Evolutionary conservation across 306 rosid genomes (phyloP), one percentile per base, ranked within the genome.

Genomic region (Alnus glutinosa): DNA sequence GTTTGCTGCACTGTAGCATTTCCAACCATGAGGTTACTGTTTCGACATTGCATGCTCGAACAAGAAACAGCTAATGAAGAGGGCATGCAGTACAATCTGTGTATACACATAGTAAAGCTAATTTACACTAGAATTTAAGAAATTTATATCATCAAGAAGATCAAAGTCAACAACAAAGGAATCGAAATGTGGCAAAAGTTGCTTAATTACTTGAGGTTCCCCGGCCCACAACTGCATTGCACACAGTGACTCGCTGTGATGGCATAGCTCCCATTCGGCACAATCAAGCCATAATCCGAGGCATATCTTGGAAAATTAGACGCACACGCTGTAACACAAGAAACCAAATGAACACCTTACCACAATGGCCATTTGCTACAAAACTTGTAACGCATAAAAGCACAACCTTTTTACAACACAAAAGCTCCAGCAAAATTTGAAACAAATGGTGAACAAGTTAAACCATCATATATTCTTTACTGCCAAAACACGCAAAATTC

Each of bases 191-290:
- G 19, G 54, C 55, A 39, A 23, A 74, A 57, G 81, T 66, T 78
- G 80, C 81, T 47, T n/a, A 54, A 70, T 86, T 89, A 96, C 99
- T 90, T 91, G 63, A 88, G 89, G 80, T 87, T 87, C 77, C 88
- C 89, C 0, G 99, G 97, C 74, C 98, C 99, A 66, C 99, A 96
- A 79, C 98, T 96, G 88, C 99, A 96, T 79, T 93, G 98, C 74
- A 96, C 89, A 63, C 99, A 96, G 70, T 96, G 99, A 15, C 99
- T 89, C 4, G 96, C 99, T 30, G 99, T 85, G 64, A 96, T 89
- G 71, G 97, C 92, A 80, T 91, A 96, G 80, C 99, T 96, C 64
- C 99, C 99, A 63, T 93, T 96, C 2, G 99, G 97, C 51, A 96
- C 99, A 48, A 96, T 94, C 83, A 96, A 87, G 70, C 97, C 95